These are phyloP conservation scores for Hansenula lynferdii DNA, from an alignment of 1,139 yeast species.

Conservation along the genomic window DNA sequence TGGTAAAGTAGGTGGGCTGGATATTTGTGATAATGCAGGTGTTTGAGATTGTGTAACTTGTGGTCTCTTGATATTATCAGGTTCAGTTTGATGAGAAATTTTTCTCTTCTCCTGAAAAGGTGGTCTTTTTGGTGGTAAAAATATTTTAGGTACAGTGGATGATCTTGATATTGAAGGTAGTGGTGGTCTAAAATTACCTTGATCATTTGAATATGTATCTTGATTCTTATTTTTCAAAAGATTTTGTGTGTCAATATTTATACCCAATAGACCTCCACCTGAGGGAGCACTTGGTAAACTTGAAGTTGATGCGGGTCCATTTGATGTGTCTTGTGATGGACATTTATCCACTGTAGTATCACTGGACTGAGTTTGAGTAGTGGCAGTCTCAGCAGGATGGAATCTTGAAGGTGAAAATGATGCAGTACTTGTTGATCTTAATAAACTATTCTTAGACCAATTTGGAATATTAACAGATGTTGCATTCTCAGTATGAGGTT, in stretches of 20 bases:
- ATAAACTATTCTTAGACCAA: not conserved
- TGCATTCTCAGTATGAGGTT: too few species aligned
- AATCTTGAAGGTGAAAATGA: conserved; percentile 7
- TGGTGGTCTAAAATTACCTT: too few species aligned
- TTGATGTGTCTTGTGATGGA: not conserved
- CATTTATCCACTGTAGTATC: too few species aligned
- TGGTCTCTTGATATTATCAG: not conserved
- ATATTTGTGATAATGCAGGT: not conserved
- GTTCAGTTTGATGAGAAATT: not conserved
- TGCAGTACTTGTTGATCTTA: not conserved
- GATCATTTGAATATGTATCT: not conserved
- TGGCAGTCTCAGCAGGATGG: too few species aligned
- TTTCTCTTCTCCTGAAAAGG: not conserved
- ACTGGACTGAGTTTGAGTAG: not conserved
- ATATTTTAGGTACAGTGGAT: conserved; percentile 1
- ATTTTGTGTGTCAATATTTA: conserved; percentile 2
- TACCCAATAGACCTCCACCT: conserved; percentile 5
- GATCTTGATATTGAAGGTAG: not conserved
- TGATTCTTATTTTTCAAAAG: not conserved
- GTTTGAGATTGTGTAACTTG: not conserved
- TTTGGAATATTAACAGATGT: not conserved
- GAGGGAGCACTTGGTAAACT: too few species aligned
- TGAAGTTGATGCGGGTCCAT: too few species aligned
- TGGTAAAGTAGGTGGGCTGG: not conserved
- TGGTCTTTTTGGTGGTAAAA: conserved; percentile 2